Evolutionary conservation across 345 rosid species (phyloP).

Genomic region (Moricandia arvensis): DNA sequence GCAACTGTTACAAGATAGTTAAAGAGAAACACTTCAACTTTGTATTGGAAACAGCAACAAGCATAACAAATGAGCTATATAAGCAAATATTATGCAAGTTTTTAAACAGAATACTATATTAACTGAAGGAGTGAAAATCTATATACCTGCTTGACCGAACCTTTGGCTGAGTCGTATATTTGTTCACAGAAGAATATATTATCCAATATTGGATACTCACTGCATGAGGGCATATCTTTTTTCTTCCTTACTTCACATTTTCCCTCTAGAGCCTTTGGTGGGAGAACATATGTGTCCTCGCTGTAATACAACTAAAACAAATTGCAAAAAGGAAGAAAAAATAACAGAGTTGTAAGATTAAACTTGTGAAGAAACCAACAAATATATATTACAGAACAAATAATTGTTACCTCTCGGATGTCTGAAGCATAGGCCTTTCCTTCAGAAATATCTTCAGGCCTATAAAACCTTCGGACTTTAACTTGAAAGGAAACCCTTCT

Average conservation of each 20-base stretch:
- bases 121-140: not conserved
- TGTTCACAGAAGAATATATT: constrained; percentile 81
- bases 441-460: constrained; percentile 66
- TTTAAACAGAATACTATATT: no score
- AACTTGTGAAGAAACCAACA: not conserved
- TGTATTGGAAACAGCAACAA: not conserved
- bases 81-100: no score
- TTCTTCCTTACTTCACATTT: constrained; percentile 89
- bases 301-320: constrained; percentile 70
- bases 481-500: constrained; percentile 46
- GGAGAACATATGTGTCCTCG: constrained; percentile 45
- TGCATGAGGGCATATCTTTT: constrained; percentile 49
- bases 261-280: constrained; percentile 53
- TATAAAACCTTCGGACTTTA: constrained; percentile 51
- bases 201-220: constrained; percentile 50
- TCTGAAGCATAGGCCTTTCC: constrained; percentile 66
- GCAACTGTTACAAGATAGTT: constrained; percentile 49
- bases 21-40: constrained; percentile 18
- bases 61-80: no score
- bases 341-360: not conserved
- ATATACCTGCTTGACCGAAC: constrained; percentile 64
- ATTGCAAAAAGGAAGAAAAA: not conserved
- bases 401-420: constrained; percentile 51
- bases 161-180: constrained; percentile 64
- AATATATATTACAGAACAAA: not conserved